phyloP scores from a whole-genome alignment of 345 rosid genomes.

The Rhizophora mangle region DNA sequence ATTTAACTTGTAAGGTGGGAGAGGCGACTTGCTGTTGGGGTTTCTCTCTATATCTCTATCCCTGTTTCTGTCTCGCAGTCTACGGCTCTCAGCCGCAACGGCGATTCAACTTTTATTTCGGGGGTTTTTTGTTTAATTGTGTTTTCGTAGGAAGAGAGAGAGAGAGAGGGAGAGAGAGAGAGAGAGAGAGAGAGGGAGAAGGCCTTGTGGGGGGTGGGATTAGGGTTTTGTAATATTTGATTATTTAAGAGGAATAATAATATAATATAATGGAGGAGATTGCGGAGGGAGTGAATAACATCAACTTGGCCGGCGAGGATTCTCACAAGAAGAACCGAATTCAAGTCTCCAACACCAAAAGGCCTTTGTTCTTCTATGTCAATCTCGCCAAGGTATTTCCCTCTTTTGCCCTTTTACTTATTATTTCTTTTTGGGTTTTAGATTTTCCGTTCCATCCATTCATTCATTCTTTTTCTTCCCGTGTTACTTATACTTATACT shows the following conservation, averaged over 20 bases:
- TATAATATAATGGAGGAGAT: conserved; percentile 59
- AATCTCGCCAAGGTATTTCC: conserved; percentile 83
- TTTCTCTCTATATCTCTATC: too few relatives aligned
- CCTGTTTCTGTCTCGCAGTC: too few relatives aligned
- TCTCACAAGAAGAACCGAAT: conserved; percentile 73
- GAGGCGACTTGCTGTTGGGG: too few relatives aligned
- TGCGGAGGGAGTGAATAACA: conserved; percentile 59
- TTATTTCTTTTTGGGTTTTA: background rate
- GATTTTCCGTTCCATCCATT: too few relatives aligned
- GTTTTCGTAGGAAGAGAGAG: too few relatives aligned
- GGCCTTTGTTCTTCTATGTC: conserved; percentile 89
- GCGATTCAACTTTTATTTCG: too few relatives aligned
- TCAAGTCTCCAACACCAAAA: conserved; percentile 94
- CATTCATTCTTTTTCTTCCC: background rate
- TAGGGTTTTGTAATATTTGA: background rate
- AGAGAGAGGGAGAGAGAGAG: too few relatives aligned
- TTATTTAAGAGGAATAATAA: background rate
- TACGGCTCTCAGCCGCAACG: too few relatives aligned
- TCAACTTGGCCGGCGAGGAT: conserved; percentile 45
- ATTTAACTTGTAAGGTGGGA: too few relatives aligned
- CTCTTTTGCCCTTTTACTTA: background rate
- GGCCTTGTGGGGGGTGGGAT: background rate
- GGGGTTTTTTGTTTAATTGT: too few relatives aligned
- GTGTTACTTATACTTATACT: conserved; percentile 8
- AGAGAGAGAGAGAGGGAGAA: too few relatives aligned